Percentiles rank a stretch among this genome's conserved stretches.
Conservation (phyloP, 495 filamentous ascomycete genomes). For the Penicillium ochrochloron region DNA sequence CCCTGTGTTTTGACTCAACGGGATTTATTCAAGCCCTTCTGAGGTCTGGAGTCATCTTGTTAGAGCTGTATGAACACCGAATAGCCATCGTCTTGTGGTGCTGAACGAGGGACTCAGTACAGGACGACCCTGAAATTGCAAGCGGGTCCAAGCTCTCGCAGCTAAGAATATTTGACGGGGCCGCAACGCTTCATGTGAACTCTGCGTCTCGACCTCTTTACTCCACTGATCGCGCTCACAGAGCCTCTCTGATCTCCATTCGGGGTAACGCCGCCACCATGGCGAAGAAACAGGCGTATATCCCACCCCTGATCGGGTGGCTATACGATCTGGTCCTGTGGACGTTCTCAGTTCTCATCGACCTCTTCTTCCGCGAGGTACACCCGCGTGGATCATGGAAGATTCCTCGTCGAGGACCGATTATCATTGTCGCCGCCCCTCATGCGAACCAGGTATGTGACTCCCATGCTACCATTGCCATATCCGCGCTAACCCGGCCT, state of each 20-base stretch:
- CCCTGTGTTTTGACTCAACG: neutral
- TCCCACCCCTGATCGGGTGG: constrained; percentile 71
- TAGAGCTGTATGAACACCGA: neutral
- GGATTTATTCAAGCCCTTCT: neutral
- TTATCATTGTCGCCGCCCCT: constrained; percentile 97
- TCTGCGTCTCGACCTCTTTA: constrained; percentile 9
- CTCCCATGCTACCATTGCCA: neutral
- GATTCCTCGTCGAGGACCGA: constrained; percentile 81
- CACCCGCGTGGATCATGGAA: constrained; percentile 94
- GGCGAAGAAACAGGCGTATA: constrained; percentile 55
- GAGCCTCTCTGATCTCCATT: constrained; percentile 2
- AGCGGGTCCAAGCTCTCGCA: constrained; percentile 28
- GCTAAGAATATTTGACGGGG: constrained; percentile 10
- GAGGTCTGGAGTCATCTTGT: neutral
- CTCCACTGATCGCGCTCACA: constrained; percentile 12
- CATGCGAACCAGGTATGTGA: constrained; percentile 90
- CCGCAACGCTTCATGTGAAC: constrained; percentile 31
- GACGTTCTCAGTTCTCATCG: constrained; percentile 81
- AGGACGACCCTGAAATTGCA: constrained; percentile 19
- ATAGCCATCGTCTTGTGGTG: constrained; percentile 3
- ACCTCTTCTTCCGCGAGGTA: constrained; percentile 97
- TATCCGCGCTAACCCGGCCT: constrained; percentile 12
- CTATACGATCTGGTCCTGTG: constrained; percentile 83
- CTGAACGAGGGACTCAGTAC: constrained; percentile 6
- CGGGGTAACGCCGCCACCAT: constrained; percentile 23